phyloP scores from a whole-genome alignment of 371 early-diverging fungal species.

The Mortierella sp. region DNA sequence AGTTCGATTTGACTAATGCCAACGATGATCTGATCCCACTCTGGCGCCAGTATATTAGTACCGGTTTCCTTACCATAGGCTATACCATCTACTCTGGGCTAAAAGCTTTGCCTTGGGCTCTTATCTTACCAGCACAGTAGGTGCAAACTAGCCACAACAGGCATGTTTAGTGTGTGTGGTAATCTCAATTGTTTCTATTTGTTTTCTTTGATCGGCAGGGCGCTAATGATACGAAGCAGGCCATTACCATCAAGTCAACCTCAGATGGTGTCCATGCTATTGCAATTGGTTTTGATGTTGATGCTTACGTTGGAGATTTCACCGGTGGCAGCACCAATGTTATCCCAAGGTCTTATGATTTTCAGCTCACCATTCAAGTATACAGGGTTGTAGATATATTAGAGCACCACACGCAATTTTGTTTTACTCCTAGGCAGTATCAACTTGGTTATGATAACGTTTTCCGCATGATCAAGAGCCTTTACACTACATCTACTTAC shows the following conservation, averaged over 20 bases:
- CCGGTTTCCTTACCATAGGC: not conserved
- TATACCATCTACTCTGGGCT: not conserved
- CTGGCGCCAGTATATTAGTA: not conserved
- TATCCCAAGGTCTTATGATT: slow-evolving; percentile 27
- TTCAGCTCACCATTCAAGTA: slow-evolving; percentile 1
- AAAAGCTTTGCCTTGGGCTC: not conserved
- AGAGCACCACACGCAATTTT: not conserved
- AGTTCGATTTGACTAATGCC: slow-evolving; percentile 25
- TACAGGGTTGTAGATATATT: not conserved
- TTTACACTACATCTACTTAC: slow-evolving; percentile 27
- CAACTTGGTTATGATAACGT: slow-evolving; percentile 39
- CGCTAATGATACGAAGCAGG: not conserved
- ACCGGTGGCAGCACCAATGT: slow-evolving; percentile 28
- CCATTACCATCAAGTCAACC: slow-evolving; percentile 25
- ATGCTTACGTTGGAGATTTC: slow-evolving; percentile 25
- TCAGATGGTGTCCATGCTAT: slow-evolving; percentile 19
- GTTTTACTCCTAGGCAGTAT: slow-evolving; percentile 9
- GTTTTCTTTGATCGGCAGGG: not conserved
- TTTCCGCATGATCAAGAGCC: slow-evolving; percentile 31
- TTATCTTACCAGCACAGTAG: not conserved
- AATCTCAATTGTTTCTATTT: not conserved
- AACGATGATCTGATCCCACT: slow-evolving; percentile 24
- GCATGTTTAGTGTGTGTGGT: not conserved
- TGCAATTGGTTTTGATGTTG: slow-evolving; percentile 35
- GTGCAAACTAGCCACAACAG: not conserved